These are phyloP conservation scores for Alternaria consortialis DNA, from an alignment of 2,329 filamentous ascomycete genomes.

Conservation along the genomic window DNA sequence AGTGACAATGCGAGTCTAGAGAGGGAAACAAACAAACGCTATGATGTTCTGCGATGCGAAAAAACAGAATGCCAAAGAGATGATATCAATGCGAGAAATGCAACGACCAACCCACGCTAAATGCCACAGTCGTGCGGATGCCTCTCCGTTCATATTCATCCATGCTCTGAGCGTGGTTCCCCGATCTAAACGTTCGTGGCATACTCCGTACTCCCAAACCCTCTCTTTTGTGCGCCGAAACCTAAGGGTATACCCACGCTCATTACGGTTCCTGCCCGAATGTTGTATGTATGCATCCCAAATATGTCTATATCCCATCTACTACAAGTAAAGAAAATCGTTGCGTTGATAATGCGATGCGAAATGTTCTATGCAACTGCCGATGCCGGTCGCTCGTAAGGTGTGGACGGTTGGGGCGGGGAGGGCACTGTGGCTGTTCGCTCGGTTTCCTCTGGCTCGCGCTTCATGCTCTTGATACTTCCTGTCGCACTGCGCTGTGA, in stretches of 20 bases:
- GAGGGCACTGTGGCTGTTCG: slow-evolving; percentile 31
- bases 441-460: slow-evolving; percentile 42
- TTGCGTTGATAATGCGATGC: slow-evolving; percentile 1
- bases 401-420: slow-evolving; percentile 26
- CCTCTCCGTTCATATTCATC: slow-evolving; percentile 27
- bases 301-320: slow-evolving; percentile 3
- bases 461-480: slow-evolving; percentile 47
- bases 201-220: slow-evolving; percentile 7
- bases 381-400: slow-evolving; percentile 20
- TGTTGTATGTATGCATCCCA: slow-evolving; percentile 7
- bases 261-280: slow-evolving; percentile 44
- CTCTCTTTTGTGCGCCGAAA: slow-evolving; percentile 16
- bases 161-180: slow-evolving; percentile 22
- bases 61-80: slow-evolving; percentile 29
- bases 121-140: slow-evolving; percentile 48
- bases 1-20: slow-evolving; percentile 29
- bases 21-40: slow-evolving; percentile 32
- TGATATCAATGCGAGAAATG: slow-evolving; percentile 29
- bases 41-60: slow-evolving; percentile 35
- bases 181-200: slow-evolving; percentile 18
- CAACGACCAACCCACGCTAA: slow-evolving; percentile 47
- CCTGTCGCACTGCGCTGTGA: slow-evolving; percentile 48
- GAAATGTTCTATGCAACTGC: slow-evolving; percentile 9
- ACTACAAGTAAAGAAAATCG: slow-evolving; percentile 9
- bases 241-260: slow-evolving; percentile 25